phyloP scores from a whole-genome alignment of 176 grass and related monocot species.

The Thinopyrum elongatum region DNA sequence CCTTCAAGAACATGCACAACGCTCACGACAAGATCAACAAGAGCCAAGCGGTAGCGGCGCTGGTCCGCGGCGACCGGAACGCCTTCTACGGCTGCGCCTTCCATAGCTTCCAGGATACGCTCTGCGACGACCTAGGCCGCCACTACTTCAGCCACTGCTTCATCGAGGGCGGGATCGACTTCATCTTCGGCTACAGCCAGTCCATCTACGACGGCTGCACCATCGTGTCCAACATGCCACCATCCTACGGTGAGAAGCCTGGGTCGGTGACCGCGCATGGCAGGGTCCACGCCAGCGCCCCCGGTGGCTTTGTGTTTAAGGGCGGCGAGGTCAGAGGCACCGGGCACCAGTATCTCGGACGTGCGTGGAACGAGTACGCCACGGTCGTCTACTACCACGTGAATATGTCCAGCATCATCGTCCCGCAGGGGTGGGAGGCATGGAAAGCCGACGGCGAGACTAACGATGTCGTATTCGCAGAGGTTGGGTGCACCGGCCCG shows the following conservation, averaged over 20 bases:
- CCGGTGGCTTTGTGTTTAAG: background rate
- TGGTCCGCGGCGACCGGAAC: background rate
- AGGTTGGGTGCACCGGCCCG: background rate
- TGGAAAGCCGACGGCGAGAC: background rate
- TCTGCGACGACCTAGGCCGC: conserved; percentile 54
- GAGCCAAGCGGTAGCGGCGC: background rate
- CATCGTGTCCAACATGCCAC: conserved; percentile 22
- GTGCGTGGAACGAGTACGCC: background rate
- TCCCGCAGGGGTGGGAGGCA: background rate
- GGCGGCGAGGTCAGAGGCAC: background rate
- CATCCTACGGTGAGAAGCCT: background rate
- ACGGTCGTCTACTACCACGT: background rate
- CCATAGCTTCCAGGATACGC: conserved; percentile 59
- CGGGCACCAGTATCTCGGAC: background rate
- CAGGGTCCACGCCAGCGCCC: background rate
- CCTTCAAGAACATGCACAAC: background rate
- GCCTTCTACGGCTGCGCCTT: conserved; percentile 67
- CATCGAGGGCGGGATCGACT: conserved; percentile 63
- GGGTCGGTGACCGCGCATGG: background rate
- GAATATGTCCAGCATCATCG: background rate
- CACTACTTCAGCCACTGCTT: conserved; percentile 65
- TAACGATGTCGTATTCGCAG: background rate
- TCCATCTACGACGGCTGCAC: conserved; percentile 59
- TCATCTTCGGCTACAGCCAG: conserved; percentile 75
- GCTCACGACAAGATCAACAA: background rate